A percentile compares a stretch with the other conserved stretches of the same genome.
Evolutionary conservation across 2,329 filamentous ascomycete genomes (phyloP).

Genomic region (Gnomoniopsis sp.): DNA sequence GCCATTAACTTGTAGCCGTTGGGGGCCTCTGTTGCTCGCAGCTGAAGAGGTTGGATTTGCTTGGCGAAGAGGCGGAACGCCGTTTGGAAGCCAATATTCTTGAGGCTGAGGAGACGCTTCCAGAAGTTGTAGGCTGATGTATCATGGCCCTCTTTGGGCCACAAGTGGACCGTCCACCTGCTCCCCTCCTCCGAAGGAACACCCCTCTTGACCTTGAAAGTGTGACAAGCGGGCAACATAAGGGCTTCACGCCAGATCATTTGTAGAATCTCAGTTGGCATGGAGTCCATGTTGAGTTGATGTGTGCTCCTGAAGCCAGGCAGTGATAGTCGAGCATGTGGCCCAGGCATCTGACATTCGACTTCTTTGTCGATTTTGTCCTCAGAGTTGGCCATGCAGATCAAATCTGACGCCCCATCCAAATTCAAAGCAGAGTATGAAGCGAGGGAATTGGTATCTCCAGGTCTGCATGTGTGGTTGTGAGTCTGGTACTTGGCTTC

Average conservation of each 20-base stretch:
- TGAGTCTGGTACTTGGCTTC: too few relatives aligned
- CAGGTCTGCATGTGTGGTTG: too few relatives aligned
- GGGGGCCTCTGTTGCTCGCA: neutral
- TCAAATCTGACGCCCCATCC: too few relatives aligned
- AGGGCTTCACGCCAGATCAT: slow-evolving; percentile 20
- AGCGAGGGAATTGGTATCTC: too few relatives aligned
- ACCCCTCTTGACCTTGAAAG: slow-evolving; percentile 1
- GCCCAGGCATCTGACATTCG: too few relatives aligned
- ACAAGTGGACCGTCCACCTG: neutral
- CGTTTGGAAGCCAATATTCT: slow-evolving; percentile 10
- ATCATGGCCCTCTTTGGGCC: neutral
- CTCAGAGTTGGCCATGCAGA: too few relatives aligned
- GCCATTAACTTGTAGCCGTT: neutral
- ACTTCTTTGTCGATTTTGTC: too few relatives aligned
- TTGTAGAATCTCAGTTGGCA: slow-evolving; percentile 20
- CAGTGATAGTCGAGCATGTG: too few relatives aligned
- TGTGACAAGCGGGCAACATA: slow-evolving; percentile 20
- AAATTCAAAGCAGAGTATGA: too few relatives aligned
- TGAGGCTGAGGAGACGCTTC: slow-evolving; percentile 6
- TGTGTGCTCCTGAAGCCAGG: neutral
- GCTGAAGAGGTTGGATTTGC: neutral
- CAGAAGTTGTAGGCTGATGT: slow-evolving; percentile 7
- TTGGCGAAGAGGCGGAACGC: slow-evolving; percentile 2
- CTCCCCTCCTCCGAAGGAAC: too few relatives aligned
- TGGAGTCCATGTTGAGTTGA: neutral